These are phyloP conservation scores for Cytospora chrysosperma DNA, from an alignment of 2,329 filamentous ascomycete genomes.

Conservation along the genomic window DNA sequence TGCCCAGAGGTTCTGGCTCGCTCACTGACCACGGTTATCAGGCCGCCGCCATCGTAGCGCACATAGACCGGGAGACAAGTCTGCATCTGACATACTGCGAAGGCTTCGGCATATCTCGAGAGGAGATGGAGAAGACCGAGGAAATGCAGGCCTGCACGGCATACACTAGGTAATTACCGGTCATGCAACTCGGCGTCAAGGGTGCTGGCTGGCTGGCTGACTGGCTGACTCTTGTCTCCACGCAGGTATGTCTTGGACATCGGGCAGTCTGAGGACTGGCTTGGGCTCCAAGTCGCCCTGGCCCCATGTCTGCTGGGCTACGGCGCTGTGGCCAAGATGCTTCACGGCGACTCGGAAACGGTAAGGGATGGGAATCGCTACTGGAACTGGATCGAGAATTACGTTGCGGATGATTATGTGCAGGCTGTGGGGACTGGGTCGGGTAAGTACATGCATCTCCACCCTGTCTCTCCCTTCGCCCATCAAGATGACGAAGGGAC, in stretches of 20 bases:
- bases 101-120: constrained; percentile 71
- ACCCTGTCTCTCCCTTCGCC: background rate
- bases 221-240: background rate
- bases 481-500: too few species aligned
- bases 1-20: background rate
- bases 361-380: constrained; percentile 68
- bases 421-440: constrained; percentile 69
- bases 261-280: constrained; percentile 82
- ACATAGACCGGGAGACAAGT: constrained; percentile 76
- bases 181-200: constrained; percentile 59
- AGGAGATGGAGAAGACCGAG: constrained; percentile 69
- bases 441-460: constrained; percentile 48
- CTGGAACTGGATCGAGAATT: constrained; percentile 90
- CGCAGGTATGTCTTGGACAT: constrained; percentile 79
- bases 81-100: constrained; percentile 82
- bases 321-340: constrained; percentile 70
- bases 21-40: constrained; percentile 11
- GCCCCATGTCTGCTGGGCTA: constrained; percentile 92
- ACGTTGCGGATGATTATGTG: constrained; percentile 76
- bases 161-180: constrained; percentile 34
- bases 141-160: constrained; percentile 53
- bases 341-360: constrained; percentile 63
- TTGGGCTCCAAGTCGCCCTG: constrained; percentile 80
- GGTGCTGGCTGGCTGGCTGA: constrained; percentile 62
- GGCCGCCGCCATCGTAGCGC: constrained; percentile 61